Base-by-base conservation (phyloP, 1,284 basidiomycete species). In the Agroathelia rolfsii region DNA sequence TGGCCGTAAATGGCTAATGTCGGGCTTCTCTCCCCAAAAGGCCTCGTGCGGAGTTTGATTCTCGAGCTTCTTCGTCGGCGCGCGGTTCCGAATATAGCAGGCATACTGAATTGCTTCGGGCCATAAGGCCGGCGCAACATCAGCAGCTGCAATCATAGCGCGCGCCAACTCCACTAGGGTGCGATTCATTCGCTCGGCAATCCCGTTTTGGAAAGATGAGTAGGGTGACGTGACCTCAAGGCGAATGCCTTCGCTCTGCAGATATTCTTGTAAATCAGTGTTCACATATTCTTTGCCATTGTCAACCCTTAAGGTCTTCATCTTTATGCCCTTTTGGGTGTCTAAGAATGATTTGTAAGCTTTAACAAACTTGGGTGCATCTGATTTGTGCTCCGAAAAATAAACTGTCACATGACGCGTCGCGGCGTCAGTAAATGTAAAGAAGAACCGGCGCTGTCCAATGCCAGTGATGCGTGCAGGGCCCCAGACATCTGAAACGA, bases 391-490 rank as follows among this genome's bases (percentile, higher is more conserved):
- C 17, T 47, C 50, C 14, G 51, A 11, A 22, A 48, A 46, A 12
- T 42, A 35, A 5, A 45, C 30, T 8, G 39, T 16, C 3, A 37
- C 42, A 5, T 37, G 21, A 7, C 36, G 22, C 9, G 39, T 38
- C 17, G 47, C 41, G 11, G 45, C 45, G 34, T 57, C 51, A 5
- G 48, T 51, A 24, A 55, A 46, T 0, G 38, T 40, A 11, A 50
- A 36, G 19, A 41, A 49, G 28, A 50, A 56, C 6, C 16, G 15
- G n/a, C 42, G 37, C 4, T 42, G 42, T 3, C 32, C 15, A 6
- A 49, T 37, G 6, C 41, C 44, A 10, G 35, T 37, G n/a, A 32
- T 46, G 10, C 32, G 30, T 1, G 45, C 41, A 2, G 43, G 45
- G 25, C 46, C 48, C 46, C 45, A 52, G 6, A 48, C 32, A 38